Conservation (phyloP, 768 basidiomycete species). For the Chalciporus chontae region DNA sequence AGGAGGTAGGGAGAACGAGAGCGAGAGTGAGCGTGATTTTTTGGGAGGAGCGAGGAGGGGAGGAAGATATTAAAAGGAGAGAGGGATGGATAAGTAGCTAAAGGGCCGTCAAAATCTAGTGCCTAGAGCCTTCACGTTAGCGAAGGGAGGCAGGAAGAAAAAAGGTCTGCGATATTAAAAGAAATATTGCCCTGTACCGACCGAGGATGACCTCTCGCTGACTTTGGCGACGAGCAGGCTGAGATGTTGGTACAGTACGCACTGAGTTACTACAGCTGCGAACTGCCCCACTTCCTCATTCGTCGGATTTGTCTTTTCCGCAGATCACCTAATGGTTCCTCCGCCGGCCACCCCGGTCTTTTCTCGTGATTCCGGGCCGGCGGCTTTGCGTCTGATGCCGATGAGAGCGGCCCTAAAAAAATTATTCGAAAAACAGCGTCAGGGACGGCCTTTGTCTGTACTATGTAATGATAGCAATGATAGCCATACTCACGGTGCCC, state of each 20-base stretch:
- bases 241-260: not conserved
- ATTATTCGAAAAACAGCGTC: not conserved
- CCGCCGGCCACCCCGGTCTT: constrained; percentile 27
- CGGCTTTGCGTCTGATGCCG: constrained; percentile 33
- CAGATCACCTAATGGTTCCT: constrained; percentile 21
- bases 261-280: not conserved
- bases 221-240: constrained; percentile 11
- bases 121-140: constrained; percentile 24
- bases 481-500: not conserved
- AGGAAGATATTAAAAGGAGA: constrained; percentile 25
- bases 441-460: not conserved
- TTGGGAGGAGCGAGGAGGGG: not conserved
- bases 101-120: constrained; percentile 30
- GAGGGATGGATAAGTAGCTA: constrained; percentile 10
- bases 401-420: constrained; percentile 13
- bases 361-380: constrained; percentile 30
- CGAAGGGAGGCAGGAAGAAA: constrained; percentile 19
- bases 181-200: not conserved
- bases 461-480: too few relatives aligned
- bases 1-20: not conserved
- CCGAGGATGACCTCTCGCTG: not conserved
- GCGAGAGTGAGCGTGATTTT: constrained; percentile 1
- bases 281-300: constrained; percentile 12
- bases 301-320: constrained; percentile 19
- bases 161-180: constrained; percentile 15